Evolutionary conservation across 2,329 filamentous ascomycete species (phyloP).

Genomic region (Stachybotrys chartarum): DNA sequence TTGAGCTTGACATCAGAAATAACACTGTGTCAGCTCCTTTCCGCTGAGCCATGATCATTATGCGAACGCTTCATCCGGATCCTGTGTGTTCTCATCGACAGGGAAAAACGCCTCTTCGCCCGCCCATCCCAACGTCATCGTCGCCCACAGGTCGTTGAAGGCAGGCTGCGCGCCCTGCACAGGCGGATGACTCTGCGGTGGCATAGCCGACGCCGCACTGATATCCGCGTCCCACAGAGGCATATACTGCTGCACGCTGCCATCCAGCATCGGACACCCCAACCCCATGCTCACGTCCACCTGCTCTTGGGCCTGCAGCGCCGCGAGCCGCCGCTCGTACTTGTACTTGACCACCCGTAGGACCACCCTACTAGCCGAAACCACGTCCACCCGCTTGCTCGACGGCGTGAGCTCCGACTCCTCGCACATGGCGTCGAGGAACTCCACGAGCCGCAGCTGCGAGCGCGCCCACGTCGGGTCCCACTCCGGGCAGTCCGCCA

Average conservation of each 20-base stretch:
- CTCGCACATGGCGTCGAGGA: conserved; percentile 28
- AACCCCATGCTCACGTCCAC: conserved; percentile 6
- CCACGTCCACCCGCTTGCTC: conserved; percentile 29
- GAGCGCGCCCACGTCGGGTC: conserved; percentile 29
- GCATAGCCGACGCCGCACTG: conserved; percentile 8
- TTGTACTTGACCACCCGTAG: conserved; percentile 38
- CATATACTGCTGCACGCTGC: conserved; percentile 38
- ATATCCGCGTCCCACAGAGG: conserved; percentile 35
- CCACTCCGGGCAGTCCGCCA: conserved; percentile 27
- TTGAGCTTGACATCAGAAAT: too few relatives aligned
- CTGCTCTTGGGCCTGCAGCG: conserved; percentile 14
- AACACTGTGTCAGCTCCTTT: too few relatives aligned
- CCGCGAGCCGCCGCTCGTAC: conserved; percentile 32
- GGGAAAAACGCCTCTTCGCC: conserved; percentile 5
- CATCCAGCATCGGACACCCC: conserved; percentile 45
- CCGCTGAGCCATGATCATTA: background rate
- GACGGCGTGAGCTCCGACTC: conserved; percentile 13
- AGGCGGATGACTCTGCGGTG: conserved; percentile 1
- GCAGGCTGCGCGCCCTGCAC: conserved; percentile 12
- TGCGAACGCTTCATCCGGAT: background rate
- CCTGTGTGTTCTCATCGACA: background rate
- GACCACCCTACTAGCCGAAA: conserved; percentile 38
- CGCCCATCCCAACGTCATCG: conserved; percentile 40
- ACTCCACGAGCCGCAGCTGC: conserved; percentile 30
- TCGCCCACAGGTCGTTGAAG: conserved; percentile 39